These are phyloP conservation scores for Ceratocystis variospora DNA, from an alignment of 2,329 filamentous ascomycete genomes.

Conservation along the genomic window DNA sequence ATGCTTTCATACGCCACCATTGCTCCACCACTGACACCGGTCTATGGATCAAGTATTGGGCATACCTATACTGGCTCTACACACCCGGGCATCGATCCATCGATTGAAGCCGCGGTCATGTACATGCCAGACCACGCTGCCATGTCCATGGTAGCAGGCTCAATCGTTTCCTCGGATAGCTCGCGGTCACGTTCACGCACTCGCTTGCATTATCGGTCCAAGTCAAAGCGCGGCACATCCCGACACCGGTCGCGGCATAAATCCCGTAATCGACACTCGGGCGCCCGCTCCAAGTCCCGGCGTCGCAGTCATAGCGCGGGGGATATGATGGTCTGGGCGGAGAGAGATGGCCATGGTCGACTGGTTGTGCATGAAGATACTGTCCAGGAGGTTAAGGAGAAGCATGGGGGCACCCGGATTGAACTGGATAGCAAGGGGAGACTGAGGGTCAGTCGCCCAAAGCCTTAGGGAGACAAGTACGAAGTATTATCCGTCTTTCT, in stretches of 20 bases:
- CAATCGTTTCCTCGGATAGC: not conserved
- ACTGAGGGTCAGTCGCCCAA: slow-evolving; percentile 72
- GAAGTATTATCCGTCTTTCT: not conserved
- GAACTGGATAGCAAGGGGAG: slow-evolving; percentile 93
- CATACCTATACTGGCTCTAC: not conserved
- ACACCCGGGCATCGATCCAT: not conserved
- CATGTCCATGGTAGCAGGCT: not conserved
- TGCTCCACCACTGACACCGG: not conserved
- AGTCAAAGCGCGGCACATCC: slow-evolving; percentile 8
- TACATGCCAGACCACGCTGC: not conserved
- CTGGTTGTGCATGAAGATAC: slow-evolving; percentile 50
- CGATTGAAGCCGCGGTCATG: not conserved
- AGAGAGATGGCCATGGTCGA: slow-evolving; percentile 35
- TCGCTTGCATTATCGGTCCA: not conserved
- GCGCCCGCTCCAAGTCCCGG: not conserved
- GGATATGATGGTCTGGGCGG: slow-evolving; percentile 4
- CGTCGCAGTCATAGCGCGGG: not conserved
- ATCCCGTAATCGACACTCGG: slow-evolving; percentile 6
- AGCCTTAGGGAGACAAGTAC: slow-evolving; percentile 24
- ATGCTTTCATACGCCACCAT: not conserved
- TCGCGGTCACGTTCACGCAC: slow-evolving; percentile 13
- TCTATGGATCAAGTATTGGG: not conserved
- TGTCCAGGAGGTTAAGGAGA: slow-evolving; percentile 42
- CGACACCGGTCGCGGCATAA: slow-evolving; percentile 12
- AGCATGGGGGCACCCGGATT: slow-evolving; percentile 49